Percentiles rank a stretch among this genome's conserved stretches.
phyloP scores from a whole-genome alignment of 2,329 filamentous ascomycete species.

The Whalleya microplaca region DNA sequence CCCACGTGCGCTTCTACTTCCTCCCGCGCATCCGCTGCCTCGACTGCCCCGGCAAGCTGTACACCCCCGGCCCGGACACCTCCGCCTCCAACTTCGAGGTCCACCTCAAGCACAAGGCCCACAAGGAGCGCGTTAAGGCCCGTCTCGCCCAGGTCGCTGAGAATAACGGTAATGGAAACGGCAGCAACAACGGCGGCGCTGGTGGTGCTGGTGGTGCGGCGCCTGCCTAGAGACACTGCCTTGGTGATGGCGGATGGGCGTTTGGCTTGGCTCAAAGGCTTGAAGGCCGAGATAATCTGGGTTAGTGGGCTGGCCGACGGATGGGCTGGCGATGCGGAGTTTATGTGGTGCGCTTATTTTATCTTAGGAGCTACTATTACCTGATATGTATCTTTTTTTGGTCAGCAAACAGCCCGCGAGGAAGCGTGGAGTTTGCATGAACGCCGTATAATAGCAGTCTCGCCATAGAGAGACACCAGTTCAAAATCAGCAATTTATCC shows the following conservation, averaged over 20 bases:
- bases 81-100: constrained; percentile 91
- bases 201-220: too few species aligned
- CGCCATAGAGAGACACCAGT: constrained; percentile 1
- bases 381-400: not conserved
- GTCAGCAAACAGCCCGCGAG: not conserved
- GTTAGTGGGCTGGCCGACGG: too few species aligned
- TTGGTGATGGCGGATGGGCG: too few species aligned
- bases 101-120: constrained; percentile 82
- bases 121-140: constrained; percentile 71
- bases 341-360: not conserved
- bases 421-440: not conserved
- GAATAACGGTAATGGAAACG: not conserved
- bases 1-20: constrained; percentile 77
- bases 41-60: constrained; percentile 92
- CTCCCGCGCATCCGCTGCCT: constrained; percentile 88
- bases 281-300: too few species aligned
- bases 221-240: not conserved
- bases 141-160: constrained; percentile 13
- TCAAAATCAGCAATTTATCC: constrained; percentile 4
- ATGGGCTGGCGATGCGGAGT: not conserved
- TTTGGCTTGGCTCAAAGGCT: too few species aligned
- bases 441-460: constrained; percentile 13
- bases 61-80: constrained; percentile 84
- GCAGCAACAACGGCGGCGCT: too few species aligned
- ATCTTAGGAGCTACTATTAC: not conserved